phyloP scores from a whole-genome alignment of 164 flowering plant genomes.

The Echeveria elegans region DNA sequence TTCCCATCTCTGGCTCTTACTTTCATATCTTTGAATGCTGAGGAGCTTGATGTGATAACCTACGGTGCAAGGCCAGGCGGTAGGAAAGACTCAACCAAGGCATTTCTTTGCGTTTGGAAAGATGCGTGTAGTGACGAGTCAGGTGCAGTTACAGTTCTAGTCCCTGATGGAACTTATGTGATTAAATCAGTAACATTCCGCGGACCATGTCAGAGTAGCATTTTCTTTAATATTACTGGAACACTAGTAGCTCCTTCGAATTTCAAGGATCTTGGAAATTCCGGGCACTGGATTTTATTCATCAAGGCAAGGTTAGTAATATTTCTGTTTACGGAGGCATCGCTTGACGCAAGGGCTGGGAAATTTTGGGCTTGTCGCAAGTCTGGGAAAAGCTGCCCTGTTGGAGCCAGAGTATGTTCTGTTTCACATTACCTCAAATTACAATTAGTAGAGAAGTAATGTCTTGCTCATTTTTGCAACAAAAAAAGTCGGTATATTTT shows the following conservation, averaged over 20 bases:
- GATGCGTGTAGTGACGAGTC: neutral
- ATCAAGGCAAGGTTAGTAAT: conserved; percentile 23
- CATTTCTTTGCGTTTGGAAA: neutral
- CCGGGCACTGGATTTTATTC: conserved; percentile 43
- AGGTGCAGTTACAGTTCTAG: neutral
- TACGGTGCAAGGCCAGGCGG: neutral
- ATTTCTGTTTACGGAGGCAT: conserved; percentile 42
- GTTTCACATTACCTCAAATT: neutral
- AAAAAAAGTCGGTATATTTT: neutral
- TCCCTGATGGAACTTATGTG: conserved; percentile 29
- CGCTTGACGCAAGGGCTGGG: conserved; percentile 40
- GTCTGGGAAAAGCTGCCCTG: conserved; percentile 27
- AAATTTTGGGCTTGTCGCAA: conserved; percentile 40
- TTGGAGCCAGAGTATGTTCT: conserved; percentile 37
- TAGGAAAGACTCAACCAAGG: neutral
- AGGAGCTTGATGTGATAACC: neutral
- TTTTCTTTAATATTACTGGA: conserved; percentile 27
- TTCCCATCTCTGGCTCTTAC: neutral
- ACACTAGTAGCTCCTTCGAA: conserved; percentile 34
- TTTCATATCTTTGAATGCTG: neutral
- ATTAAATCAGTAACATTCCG: conserved; percentile 17
- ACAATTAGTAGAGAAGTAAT: too few relatives aligned
- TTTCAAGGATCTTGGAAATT: conserved; percentile 17
- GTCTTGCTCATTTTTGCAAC: too few relatives aligned
- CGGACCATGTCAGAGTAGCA: conserved; percentile 39